Conservation (phyloP, 2,329 filamentous ascomycete species). For the Myriosclerotinia duriaeana region DNA sequence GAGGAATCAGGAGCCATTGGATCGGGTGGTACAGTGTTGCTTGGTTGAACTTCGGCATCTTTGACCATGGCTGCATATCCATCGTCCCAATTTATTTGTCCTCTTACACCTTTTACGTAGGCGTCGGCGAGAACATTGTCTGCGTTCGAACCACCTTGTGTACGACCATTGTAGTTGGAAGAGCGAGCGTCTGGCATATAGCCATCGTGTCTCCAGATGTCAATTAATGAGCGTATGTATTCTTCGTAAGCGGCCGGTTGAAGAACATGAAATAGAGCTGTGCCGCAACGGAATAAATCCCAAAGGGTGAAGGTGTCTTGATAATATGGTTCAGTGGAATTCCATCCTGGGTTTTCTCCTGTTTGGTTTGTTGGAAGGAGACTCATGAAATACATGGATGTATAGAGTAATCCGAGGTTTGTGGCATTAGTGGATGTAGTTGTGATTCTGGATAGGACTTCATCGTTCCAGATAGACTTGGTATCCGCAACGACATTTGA, state of each 20-base stretch:
- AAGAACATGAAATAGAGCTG: constrained; percentile 63
- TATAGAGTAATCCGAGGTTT: constrained; percentile 62
- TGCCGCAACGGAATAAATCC: constrained; percentile 63
- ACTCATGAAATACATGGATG: constrained; percentile 57
- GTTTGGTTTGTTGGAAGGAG: constrained; percentile 60
- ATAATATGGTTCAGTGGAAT: constrained; percentile 65
- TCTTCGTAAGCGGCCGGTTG: constrained; percentile 63
- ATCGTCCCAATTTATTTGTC: constrained; percentile 62
- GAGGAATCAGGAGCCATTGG: constrained; percentile 54
- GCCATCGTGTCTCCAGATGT: constrained; percentile 64
- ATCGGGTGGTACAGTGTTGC: constrained; percentile 59
- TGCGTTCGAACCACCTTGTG: constrained; percentile 68
- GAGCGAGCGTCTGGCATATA: constrained; percentile 66
- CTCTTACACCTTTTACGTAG: constrained; percentile 64
- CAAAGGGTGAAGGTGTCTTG: constrained; percentile 71
- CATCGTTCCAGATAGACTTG: constrained; percentile 19
- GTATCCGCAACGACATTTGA: constrained; percentile 40
- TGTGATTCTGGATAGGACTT: constrained; percentile 45
- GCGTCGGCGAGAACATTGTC: constrained; percentile 73
- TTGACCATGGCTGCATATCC: constrained; percentile 64
- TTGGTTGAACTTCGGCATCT: constrained; percentile 63
- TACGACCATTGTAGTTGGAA: constrained; percentile 67
- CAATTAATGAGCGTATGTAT: constrained; percentile 65
- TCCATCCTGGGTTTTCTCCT: constrained; percentile 68
- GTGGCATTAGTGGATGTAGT: constrained; percentile 56